phyloP scores from a whole-genome alignment of 257 asterid species.

The Solanum chmielewskii region DNA sequence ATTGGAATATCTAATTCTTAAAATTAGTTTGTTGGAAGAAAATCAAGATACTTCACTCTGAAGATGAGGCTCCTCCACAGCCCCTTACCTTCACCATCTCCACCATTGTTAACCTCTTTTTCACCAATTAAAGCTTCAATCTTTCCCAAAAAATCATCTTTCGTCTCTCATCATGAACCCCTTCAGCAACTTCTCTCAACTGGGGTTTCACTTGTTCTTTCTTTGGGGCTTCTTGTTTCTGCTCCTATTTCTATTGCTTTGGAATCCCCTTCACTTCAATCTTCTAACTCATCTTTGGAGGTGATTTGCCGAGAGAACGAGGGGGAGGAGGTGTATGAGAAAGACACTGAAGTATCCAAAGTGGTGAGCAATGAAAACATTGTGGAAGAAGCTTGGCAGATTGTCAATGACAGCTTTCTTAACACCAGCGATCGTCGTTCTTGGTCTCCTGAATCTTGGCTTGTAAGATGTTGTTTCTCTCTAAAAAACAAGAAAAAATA shows the following conservation, averaged over 20 bases:
- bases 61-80: neutral
- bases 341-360: neutral
- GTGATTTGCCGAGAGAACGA: conserved; percentile 47
- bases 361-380: conserved; percentile 60
- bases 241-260: conserved; percentile 27
- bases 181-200: neutral
- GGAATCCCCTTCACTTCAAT: conserved; percentile 1
- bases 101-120: neutral
- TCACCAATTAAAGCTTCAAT: neutral
- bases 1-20: neutral
- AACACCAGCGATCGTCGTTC: conserved; percentile 42
- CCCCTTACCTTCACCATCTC: neutral
- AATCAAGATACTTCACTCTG: neutral
- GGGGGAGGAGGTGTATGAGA: conserved; percentile 9
- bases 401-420: conserved; percentile 75
- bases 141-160: neutral
- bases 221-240: conserved; percentile 45
- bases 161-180: neutral
- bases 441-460: conserved; percentile 83
- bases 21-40: neutral
- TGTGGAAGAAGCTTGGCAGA: conserved; percentile 93
- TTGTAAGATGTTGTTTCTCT: conserved; percentile 22
- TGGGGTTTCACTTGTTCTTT: conserved; percentile 45
- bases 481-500: neutral
- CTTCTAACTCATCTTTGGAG: neutral